phyloP scores from a whole-genome alignment of 495 filamentous ascomycete genomes.

The Penicillium salamii region DNA sequence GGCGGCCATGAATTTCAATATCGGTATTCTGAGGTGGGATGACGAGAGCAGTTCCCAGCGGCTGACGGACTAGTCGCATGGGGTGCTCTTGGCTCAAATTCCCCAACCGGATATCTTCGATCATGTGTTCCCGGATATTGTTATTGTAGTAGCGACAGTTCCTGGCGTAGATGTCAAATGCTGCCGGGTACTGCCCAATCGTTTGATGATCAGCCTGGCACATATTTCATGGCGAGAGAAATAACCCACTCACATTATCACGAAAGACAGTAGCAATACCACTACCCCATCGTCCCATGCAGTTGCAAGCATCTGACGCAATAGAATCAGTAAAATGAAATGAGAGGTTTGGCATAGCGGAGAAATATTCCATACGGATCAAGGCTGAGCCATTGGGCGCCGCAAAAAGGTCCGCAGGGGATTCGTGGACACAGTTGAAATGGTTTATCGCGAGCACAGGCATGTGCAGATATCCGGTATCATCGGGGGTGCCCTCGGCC shows the following conservation, averaged over 20 bases:
- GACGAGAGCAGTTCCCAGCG: slow-evolving; percentile 41
- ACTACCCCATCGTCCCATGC: slow-evolving; percentile 40
- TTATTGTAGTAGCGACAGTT: slow-evolving; percentile 25
- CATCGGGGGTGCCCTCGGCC: too few relatives aligned
- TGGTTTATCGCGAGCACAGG: too few relatives aligned
- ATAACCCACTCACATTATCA: slow-evolving; percentile 21
- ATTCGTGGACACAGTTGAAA: too few relatives aligned
- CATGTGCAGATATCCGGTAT: too few relatives aligned
- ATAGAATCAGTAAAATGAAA: not conserved
- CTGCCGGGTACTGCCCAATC: slow-evolving; percentile 38
- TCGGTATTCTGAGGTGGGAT: slow-evolving; percentile 39
- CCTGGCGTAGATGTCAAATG: slow-evolving; percentile 31
- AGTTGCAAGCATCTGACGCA: slow-evolving; percentile 46
- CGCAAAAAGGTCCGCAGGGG: slow-evolving; percentile 16
- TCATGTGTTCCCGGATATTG: too few relatives aligned
- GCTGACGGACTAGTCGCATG: slow-evolving; percentile 3
- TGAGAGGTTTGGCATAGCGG: not conserved
- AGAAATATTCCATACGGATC: slow-evolving; percentile 34
- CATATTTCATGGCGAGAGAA: not conserved
- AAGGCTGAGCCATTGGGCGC: slow-evolving; percentile 40
- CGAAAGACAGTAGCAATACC: slow-evolving; percentile 41
- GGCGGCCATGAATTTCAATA: slow-evolving; percentile 12
- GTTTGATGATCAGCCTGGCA: not conserved
- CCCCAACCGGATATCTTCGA: not conserved
- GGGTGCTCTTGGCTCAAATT: not conserved